Conservation (phyloP, 208 protist species). For the Crithidia mellificae region DNA sequence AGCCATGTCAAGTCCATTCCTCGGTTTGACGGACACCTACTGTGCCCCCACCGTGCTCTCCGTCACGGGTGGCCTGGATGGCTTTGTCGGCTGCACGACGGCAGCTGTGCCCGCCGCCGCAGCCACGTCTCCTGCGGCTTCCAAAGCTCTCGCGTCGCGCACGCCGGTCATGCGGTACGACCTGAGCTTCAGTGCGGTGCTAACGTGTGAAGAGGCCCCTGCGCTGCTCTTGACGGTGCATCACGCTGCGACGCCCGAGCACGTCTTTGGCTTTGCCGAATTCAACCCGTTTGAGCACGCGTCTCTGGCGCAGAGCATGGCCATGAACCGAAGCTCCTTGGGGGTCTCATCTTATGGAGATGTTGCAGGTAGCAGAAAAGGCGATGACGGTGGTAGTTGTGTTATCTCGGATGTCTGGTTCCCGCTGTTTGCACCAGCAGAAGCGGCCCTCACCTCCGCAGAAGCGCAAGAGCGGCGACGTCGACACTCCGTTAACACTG, state of each 20-base stretch:
- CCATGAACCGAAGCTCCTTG: too few relatives aligned
- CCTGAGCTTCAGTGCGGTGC: constrained; percentile 34
- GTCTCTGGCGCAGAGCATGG: too few relatives aligned
- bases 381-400: too few relatives aligned
- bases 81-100: constrained; percentile 4
- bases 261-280: constrained; percentile 47
- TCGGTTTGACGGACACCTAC: not conserved
- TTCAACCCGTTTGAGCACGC: constrained; percentile 34
- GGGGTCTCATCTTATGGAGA: too few relatives aligned
- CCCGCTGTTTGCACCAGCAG: constrained; percentile 35
- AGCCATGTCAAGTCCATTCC: too few relatives aligned
- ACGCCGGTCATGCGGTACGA: constrained; percentile 47
- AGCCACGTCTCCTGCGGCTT: too few relatives aligned
- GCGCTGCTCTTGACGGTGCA: constrained; percentile 51
- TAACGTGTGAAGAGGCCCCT: constrained; percentile 34
- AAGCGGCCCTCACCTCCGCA: constrained; percentile 4
- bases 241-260: constrained; percentile 26
- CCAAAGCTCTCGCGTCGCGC: not conserved
- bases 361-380: too few relatives aligned
- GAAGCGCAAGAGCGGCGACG: constrained; percentile 8
- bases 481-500: not conserved
- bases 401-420: constrained; percentile 58
- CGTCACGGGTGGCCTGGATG: constrained; percentile 24
- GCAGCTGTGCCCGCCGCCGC: not conserved
- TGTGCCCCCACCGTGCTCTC: constrained; percentile 22